These are phyloP conservation scores for Volvox carteri DNA, from an alignment of 163 green algal species.

Conservation along the genomic window DNA sequence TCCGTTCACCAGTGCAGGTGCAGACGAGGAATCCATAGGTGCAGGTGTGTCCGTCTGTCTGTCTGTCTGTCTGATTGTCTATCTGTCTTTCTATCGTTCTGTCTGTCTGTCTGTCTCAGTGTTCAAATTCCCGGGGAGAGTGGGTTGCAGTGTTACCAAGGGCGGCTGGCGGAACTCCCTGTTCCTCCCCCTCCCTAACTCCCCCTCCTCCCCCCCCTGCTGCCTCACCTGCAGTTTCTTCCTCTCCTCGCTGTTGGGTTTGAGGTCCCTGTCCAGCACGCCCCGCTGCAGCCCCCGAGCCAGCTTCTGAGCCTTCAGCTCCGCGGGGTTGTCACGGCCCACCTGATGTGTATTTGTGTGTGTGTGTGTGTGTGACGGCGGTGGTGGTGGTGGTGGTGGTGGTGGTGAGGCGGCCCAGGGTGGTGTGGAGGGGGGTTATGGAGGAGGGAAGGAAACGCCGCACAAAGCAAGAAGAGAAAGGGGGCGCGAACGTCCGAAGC, in stretches of 20 bases:
- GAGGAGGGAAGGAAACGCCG: too few species aligned
- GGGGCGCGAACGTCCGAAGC: too few species aligned
- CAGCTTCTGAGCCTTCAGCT: conserved; percentile 96
- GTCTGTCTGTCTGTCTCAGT: background rate
- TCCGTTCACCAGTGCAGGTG: too few species aligned
- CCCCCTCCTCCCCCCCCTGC: background rate
- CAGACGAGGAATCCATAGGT: too few species aligned
- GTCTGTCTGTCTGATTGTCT: background rate
- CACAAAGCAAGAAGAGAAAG: too few species aligned
- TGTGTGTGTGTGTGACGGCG: too few species aligned
- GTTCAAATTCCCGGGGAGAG: too few species aligned
- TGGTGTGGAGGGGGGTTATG: too few species aligned
- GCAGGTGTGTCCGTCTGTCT: background rate
- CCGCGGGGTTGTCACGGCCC: conserved; percentile 87
- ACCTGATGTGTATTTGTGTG: conserved; percentile 81
- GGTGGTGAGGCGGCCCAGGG: too few species aligned
- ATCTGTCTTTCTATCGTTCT: background rate
- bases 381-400: too few species aligned
- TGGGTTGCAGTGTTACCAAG: too few species aligned
- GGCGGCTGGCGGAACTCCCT: background rate
- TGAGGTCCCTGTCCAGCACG: conserved; percentile 84
- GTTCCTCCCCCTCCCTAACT: background rate
- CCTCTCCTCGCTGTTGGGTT: conserved; percentile 84
- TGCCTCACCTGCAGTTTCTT: conserved; percentile 48
- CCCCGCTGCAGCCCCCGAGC: conserved; percentile 84